phyloP scores from a whole-genome alignment of 306 rosid genomes.

The Malus orientalis region DNA sequence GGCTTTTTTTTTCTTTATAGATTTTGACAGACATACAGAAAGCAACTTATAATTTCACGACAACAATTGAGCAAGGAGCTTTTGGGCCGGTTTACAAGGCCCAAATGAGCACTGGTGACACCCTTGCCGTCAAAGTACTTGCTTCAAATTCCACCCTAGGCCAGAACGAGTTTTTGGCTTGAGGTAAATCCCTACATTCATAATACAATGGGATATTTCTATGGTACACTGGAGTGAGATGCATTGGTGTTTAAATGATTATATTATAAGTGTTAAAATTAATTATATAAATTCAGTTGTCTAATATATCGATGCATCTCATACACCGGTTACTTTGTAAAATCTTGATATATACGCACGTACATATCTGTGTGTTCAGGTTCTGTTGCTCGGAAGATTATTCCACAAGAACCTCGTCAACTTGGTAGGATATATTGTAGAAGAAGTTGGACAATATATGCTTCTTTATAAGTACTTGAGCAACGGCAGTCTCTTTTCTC shows the following conservation, averaged over 20 bases:
- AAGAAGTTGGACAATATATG: constrained; percentile 7
- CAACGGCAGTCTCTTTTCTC: constrained; percentile 3
- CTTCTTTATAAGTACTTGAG: constrained; percentile 8
- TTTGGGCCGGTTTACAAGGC: constrained; percentile 10
- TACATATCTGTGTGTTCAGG: background rate
- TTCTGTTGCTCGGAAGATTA: constrained; percentile 5
- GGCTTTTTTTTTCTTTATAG: too few species aligned
- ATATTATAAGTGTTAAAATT: too few species aligned
- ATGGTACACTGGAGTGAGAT: too few species aligned
- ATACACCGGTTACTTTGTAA: background rate
- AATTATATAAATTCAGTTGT: too few species aligned
- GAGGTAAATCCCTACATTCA: background rate
- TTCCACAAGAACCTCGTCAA: constrained; percentile 4
- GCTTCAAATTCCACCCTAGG: constrained; percentile 2
- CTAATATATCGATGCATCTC: too few species aligned
- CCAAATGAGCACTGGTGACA: constrained; percentile 1
- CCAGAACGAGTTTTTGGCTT: background rate
- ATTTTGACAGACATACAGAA: background rate
- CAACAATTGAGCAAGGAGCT: background rate
- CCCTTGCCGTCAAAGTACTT: constrained; percentile 3
- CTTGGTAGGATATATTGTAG: constrained; percentile 1
- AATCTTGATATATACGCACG: too few species aligned
- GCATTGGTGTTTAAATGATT: too few species aligned
- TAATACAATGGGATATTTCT: too few species aligned
- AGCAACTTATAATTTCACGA: background rate